Conservation (phyloP, 208 protist species). For the Trypanosomatidae sp. region DNA sequence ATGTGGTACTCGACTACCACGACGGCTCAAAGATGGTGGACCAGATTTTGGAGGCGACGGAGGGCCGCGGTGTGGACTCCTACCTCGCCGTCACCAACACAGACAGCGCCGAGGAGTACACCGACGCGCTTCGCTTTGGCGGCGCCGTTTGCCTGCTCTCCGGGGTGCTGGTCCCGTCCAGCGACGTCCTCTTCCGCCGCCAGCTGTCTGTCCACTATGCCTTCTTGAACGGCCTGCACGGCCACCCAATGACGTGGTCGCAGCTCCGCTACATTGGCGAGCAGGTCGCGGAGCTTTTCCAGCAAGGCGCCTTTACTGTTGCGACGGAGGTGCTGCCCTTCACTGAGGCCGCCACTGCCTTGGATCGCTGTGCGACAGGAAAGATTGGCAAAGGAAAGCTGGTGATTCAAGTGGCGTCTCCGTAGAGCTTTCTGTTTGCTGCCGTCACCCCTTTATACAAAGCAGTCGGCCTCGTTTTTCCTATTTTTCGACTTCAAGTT, state of each 20-base stretch:
- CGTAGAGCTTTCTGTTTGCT: neutral
- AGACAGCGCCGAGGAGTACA: slow-evolving; percentile 33
- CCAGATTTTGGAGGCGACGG: slow-evolving; percentile 19
- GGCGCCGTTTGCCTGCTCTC: slow-evolving; percentile 66
- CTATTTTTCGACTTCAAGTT: too few species aligned
- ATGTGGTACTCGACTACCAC: slow-evolving; percentile 73
- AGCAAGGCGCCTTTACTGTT: slow-evolving; percentile 38
- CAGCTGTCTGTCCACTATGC: slow-evolving; percentile 70
- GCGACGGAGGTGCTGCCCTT: slow-evolving; percentile 24
- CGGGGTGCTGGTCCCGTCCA: slow-evolving; percentile 29
- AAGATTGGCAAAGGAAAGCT: slow-evolving; percentile 18
- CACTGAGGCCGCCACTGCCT: slow-evolving; percentile 12
- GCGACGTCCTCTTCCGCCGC: slow-evolving; percentile 44
- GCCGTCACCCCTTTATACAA: too few species aligned
- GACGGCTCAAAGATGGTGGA: slow-evolving; percentile 28
- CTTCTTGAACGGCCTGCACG: slow-evolving; percentile 46
- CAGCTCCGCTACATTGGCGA: slow-evolving; percentile 43
- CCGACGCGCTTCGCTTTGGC: slow-evolving; percentile 58
- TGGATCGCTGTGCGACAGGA: slow-evolving; percentile 21
- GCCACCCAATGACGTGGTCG: slow-evolving; percentile 25
- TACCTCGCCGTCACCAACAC: slow-evolving; percentile 56
- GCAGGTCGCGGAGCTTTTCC: slow-evolving; percentile 39
- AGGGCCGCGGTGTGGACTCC: slow-evolving; percentile 67
- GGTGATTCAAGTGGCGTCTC: slow-evolving; percentile 19
- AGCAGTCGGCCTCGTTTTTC: neutral